Percentiles rank a stretch among this genome's conserved stretches.
These are phyloP conservation scores for Monilinia vaccinii-corymbosi DNA, from an alignment of 2,329 filamentous ascomycete genomes.

Conservation along the genomic window DNA sequence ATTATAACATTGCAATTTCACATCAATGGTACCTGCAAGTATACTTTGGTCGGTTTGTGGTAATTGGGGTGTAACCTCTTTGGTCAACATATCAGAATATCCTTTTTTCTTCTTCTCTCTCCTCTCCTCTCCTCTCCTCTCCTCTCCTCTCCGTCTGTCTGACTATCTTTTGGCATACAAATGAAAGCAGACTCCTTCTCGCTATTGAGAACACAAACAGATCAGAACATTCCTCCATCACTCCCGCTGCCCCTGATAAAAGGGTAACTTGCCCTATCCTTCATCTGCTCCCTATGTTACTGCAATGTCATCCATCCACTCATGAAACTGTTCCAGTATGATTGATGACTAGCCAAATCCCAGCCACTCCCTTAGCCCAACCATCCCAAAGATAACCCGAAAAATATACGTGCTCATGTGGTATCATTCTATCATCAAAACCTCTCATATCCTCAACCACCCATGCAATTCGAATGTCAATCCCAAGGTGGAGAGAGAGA, in stretches of 20 bases:
- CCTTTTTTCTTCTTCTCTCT: not conserved
- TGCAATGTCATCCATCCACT: slow-evolving; percentile 10
- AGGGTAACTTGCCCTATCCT: not conserved
- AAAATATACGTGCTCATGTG: slow-evolving; percentile 11
- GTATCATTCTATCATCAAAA: slow-evolving; percentile 12
- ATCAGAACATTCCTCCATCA: not conserved
- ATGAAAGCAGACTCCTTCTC: not conserved
- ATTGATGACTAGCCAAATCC: slow-evolving; percentile 12
- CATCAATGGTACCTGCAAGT: not conserved
- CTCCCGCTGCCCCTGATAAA: not conserved
- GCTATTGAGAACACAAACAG: not conserved
- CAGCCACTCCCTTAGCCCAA: not conserved
- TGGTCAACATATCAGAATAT: not conserved
- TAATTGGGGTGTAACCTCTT: not conserved
- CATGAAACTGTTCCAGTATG: not conserved
- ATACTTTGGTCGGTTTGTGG: not conserved
- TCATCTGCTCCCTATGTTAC: not conserved
- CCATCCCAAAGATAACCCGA: slow-evolving; percentile 10
- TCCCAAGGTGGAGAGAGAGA: slow-evolving; percentile 32
- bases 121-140: not conserved
- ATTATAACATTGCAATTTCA: not conserved
- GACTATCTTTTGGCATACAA: not conserved
- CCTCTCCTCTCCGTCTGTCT: not conserved
- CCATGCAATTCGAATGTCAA: slow-evolving; percentile 5
- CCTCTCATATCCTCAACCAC: slow-evolving; percentile 3